Evolutionary conservation across 495 filamentous ascomycete genomes (phyloP), one percentile per base, ranked within the genome.

Genomic region (Xylaria scruposa): DNA sequence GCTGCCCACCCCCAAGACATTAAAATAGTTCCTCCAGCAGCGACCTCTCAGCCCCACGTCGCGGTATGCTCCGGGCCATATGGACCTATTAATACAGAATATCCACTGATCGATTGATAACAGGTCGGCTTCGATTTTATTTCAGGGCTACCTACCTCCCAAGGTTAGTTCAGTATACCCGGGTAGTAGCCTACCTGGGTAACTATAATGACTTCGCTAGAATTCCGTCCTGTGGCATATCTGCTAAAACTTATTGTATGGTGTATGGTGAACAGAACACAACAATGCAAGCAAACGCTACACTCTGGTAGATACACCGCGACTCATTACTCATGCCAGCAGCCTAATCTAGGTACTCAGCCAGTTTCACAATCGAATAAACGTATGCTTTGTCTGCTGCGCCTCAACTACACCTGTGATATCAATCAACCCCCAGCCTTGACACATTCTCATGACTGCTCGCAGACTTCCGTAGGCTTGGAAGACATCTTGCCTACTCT

Each of bases 1-100:
- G 60, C 21, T 31, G 2, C 53, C 53, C 3, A 31, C 53, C 33
- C 58, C 58, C 58, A 60, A 36, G 58, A 60, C 58, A n/a, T 38
- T 60, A 60, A 60, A 60, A 60, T 60, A 60, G 58, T 19, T 15
- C 33, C 29, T 8, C 21, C 31, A 12, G 29, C 33, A 13, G 24
- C 53, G 13, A 12, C 15, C 33, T 60, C 19, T 38, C n/a, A 21
- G 58, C 31, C 58, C 58, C 58, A 60, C 29, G 56, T 29, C 51
- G 24, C 51, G n/a, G 49, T 53, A 21, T 21, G 10, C 49, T 53
- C 49, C 49, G 21, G 24, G 26, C 24, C 26, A 0, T 53, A 21
- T 31, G 29, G 29, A 1, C 29, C 17, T 49, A 49, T 19, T 19
- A 46, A 17, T 51, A 21, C 47, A 51, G 47, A 10, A 53, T 29